Conservation (phyloP, 2,329 filamentous ascomycete genomes). For the Pseudogymnoascus destructans region DNA sequence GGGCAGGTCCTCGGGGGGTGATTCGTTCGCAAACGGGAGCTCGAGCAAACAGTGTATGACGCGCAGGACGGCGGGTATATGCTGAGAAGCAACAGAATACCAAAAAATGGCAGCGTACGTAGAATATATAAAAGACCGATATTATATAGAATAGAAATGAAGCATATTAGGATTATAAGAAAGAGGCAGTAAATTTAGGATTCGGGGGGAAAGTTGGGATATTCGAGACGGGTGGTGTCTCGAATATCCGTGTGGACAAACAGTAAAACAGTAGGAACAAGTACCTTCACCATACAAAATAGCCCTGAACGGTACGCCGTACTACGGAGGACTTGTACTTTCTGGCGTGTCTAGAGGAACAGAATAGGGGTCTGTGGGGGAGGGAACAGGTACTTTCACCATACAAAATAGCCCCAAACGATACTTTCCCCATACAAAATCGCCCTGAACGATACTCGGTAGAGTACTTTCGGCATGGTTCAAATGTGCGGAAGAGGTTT, state of each 20-base stretch:
- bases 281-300: not conserved
- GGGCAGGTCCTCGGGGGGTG: not conserved
- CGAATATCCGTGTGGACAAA: not conserved
- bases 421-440: too few relatives aligned
- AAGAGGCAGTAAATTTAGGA: not conserved
- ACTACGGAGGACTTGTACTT: too few relatives aligned
- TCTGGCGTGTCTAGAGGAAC: not conserved
- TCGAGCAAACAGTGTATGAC: not conserved
- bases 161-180: not conserved
- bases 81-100: not conserved
- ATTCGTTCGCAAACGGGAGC: not conserved
- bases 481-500: not conserved
- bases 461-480: too few relatives aligned
- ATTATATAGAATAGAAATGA: not conserved
- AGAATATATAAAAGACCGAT: not conserved
- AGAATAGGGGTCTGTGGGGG: not conserved
- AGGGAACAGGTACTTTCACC: too few relatives aligned
- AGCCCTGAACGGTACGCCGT: not conserved
- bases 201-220: not conserved
- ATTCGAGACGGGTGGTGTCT: not conserved
- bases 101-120: not conserved
- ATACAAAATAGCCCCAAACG: too few relatives aligned
- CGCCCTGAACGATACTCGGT: too few relatives aligned
- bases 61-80: not conserved
- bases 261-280: not conserved